phyloP scores from a whole-genome alignment of 1,139 yeast species.

The Pichia sp. region DNA sequence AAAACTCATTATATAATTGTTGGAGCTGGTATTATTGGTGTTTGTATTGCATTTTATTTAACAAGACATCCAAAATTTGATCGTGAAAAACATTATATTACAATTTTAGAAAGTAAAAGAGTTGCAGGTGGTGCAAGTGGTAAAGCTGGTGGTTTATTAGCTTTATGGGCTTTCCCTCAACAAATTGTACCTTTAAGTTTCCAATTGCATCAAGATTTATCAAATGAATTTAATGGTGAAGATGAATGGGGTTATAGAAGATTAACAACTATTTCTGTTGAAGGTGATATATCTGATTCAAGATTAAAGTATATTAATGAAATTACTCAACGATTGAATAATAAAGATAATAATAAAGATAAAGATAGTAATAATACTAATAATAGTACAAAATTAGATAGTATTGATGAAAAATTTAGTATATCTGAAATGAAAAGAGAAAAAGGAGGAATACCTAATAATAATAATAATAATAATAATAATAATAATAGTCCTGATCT shows the following conservation, averaged over 20 bases:
- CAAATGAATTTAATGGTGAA: slow-evolving; percentile 73
- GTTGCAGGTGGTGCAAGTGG: slow-evolving; percentile 98
- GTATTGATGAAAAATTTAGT: slow-evolving; percentile 9
- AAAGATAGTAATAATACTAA: slow-evolving; percentile 2
- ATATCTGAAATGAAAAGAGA: slow-evolving; percentile 6
- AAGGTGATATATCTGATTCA: slow-evolving; percentile 56
- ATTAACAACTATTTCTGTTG: slow-evolving; percentile 78
- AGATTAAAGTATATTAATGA: slow-evolving; percentile 9
- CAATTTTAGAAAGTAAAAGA: slow-evolving; percentile 82
- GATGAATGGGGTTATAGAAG: slow-evolving; percentile 91
- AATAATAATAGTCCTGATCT: slow-evolving; percentile 4
- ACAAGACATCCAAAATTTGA: slow-evolving; percentile 79
- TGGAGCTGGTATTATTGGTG: slow-evolving; percentile 96
- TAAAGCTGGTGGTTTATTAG: slow-evolving; percentile 92
- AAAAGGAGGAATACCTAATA: neutral
- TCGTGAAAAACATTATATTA: slow-evolving; percentile 66
- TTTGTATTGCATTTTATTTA: slow-evolving; percentile 85
- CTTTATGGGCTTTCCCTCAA: slow-evolving; percentile 95
- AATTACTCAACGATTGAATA: slow-evolving; percentile 3
- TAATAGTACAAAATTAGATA: slow-evolving; percentile 7
- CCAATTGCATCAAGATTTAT: slow-evolving; percentile 74
- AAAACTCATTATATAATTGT: slow-evolving; percentile 68
- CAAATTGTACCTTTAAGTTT: slow-evolving; percentile 89
- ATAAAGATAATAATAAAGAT: neutral
- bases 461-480: no score